Evolutionary conservation across 2,329 filamentous ascomycete species (phyloP).

Genomic region (Pezicula neosporulosa): DNA sequence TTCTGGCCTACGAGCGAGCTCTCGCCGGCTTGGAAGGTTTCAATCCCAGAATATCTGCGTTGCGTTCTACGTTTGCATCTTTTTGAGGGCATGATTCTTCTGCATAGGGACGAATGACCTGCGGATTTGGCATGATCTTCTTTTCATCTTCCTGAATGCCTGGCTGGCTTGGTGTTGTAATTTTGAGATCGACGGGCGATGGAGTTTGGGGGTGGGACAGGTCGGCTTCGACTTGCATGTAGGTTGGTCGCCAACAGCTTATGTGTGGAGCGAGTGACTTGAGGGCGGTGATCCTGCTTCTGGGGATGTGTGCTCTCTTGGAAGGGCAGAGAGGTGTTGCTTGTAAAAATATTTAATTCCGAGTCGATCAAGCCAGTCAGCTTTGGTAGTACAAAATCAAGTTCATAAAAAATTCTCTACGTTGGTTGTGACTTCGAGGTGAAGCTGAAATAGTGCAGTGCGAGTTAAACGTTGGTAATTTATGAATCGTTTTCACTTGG

Average conservation of each 20-base stretch:
- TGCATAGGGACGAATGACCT: background rate
- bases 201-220: background rate
- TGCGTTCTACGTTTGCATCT: constrained; percentile 3
- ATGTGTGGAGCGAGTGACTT: constrained; percentile 2
- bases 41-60: background rate
- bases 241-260: constrained; percentile 19
- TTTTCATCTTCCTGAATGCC: constrained; percentile 9
- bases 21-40: constrained; percentile 3
- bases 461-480: too few species aligned
- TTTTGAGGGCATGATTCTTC: background rate
- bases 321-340: background rate
- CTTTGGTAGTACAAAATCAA: constrained; percentile 19
- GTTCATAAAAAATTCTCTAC: constrained; percentile 7
- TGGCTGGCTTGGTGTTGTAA: constrained; percentile 29
- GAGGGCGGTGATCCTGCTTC: constrained; percentile 6
- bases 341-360: constrained; percentile 31
- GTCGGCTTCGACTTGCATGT: background rate
- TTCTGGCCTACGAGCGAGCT: constrained; percentile 7
- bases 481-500: too few species aligned
- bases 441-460: too few species aligned
- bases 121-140: background rate
- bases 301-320: constrained; percentile 12
- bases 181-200: constrained; percentile 10
- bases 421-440: too few species aligned
- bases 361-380: constrained; percentile 24